A percentile compares a stretch with the other conserved stretches of the same genome.
Evolutionary conservation across 2,329 filamentous ascomycete genomes (phyloP).

Genomic region (Nemania serpens): DNA sequence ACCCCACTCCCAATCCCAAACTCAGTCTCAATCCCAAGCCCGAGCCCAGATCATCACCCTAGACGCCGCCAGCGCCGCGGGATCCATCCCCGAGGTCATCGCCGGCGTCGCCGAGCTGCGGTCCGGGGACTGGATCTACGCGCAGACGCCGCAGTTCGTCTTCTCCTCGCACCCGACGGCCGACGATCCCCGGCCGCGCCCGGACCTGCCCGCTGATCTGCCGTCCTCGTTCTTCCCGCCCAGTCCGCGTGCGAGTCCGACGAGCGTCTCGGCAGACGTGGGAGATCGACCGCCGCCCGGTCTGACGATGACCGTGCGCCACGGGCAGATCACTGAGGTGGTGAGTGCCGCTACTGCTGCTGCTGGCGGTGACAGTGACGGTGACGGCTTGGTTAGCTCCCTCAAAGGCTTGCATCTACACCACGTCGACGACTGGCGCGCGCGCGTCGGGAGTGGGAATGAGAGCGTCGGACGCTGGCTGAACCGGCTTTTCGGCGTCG

Average conservation of each 20-base stretch:
- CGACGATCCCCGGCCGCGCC: constrained; percentile 61
- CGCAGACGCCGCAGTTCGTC: constrained; percentile 83
- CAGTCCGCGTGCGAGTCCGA: constrained; percentile 33
- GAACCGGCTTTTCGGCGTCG: constrained; percentile 37
- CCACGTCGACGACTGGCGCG: constrained; percentile 38
- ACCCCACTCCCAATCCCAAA: constrained; percentile 35
- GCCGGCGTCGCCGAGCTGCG: constrained; percentile 67
- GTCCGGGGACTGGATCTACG: constrained; percentile 77
- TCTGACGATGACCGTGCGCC: constrained; percentile 44
- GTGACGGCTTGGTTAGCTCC: background rate
- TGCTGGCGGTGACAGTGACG: too few relatives aligned
- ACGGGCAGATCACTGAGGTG: constrained; percentile 44
- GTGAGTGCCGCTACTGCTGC: too few relatives aligned
- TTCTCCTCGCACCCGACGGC: constrained; percentile 66
- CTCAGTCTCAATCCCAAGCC: background rate
- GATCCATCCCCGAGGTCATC: constrained; percentile 56
- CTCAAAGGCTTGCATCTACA: constrained; percentile 33
- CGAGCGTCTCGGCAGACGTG: background rate
- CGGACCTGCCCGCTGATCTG: constrained; percentile 48
- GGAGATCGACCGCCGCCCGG: constrained; percentile 6
- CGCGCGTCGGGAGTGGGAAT: constrained; percentile 13
- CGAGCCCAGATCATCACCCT: constrained; percentile 42
- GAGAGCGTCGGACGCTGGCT: constrained; percentile 37
- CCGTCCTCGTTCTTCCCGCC: constrained; percentile 45
- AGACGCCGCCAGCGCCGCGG: constrained; percentile 52